phyloP scores from a whole-genome alignment of 1,139 yeast species.

The Pneumocystis sp. region DNA sequence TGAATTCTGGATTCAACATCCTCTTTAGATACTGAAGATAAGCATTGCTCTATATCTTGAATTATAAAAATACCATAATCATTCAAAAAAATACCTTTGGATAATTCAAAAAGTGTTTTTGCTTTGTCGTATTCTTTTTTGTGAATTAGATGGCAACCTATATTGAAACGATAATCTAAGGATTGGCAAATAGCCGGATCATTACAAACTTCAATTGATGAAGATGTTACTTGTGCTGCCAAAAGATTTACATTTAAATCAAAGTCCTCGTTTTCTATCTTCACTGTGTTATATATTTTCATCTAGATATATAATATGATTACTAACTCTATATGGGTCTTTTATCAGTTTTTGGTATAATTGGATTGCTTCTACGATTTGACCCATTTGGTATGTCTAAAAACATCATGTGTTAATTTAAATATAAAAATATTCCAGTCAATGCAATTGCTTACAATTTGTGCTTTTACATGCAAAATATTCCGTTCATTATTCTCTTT shows the following conservation, averaged over 20 bases:
- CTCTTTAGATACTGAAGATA: slow-evolving; percentile 22
- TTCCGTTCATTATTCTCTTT: slow-evolving; percentile 30
- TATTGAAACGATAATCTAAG: slow-evolving; percentile 43
- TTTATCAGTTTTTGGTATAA: slow-evolving; percentile 39
- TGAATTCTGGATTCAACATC: slow-evolving; percentile 31
- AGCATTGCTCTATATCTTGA: not conserved
- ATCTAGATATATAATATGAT: not conserved
- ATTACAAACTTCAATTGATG: slow-evolving; percentile 27
- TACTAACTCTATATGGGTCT: not conserved
- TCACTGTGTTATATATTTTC: not conserved
- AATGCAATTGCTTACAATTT: slow-evolving; percentile 24
- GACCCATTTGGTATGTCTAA: slow-evolving; percentile 30
- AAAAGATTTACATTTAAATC: slow-evolving; percentile 32
- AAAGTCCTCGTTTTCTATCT: slow-evolving; percentile 23
- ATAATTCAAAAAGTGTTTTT: slow-evolving; percentile 31
- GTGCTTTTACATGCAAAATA: slow-evolving; percentile 65
- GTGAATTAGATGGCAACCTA: slow-evolving; percentile 42
- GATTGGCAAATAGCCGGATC: slow-evolving; percentile 19
- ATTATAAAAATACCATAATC: not conserved
- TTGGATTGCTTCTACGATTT: slow-evolving; percentile 37
- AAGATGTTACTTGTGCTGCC: slow-evolving; percentile 10
- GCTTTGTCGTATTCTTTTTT: slow-evolving; percentile 33
- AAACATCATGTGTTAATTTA: not conserved
- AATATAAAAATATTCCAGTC: not conserved
- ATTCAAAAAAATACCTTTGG: slow-evolving; percentile 24